A percentile compares a stretch with the other conserved stretches of the same genome.
phyloP scores from a whole-genome alignment of 257 asterid species.

The Hygrophila difformis region DNA sequence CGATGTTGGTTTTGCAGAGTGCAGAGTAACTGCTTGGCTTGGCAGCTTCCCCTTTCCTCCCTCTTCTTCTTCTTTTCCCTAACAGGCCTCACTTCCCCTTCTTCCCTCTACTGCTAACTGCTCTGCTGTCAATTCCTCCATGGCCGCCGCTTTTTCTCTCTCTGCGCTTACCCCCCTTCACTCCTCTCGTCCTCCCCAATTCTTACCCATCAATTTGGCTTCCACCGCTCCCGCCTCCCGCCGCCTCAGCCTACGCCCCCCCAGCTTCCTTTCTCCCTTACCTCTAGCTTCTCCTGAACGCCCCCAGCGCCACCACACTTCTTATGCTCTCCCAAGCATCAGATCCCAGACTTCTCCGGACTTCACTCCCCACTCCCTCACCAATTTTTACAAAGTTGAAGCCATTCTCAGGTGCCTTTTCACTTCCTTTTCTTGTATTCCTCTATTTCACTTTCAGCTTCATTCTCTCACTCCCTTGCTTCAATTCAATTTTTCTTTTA shows the following conservation, averaged over 20 bases:
- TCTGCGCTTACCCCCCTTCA: slow-evolving; percentile 18
- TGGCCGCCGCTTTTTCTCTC: slow-evolving; percentile 28
- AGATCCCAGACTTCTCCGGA: slow-evolving; percentile 49
- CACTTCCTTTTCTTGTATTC: background rate
- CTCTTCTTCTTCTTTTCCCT: no score
- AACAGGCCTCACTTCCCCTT: no score
- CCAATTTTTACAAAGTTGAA: slow-evolving; percentile 81
- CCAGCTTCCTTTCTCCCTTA: no score
- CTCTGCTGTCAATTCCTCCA: slow-evolving; percentile 14
- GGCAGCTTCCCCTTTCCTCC: no score
- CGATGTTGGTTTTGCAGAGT: no score
- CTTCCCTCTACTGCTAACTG: background rate
- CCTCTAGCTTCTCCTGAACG: slow-evolving; percentile 18
- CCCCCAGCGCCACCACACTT: slow-evolving; percentile 13
- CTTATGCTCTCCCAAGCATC: slow-evolving; percentile 28
- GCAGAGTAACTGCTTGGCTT: no score
- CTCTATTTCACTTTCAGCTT: background rate
- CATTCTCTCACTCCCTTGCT: slow-evolving; percentile 8
- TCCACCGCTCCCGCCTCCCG: slow-evolving; percentile 14
- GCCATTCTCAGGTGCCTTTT: slow-evolving; percentile 94
- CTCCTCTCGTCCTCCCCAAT: slow-evolving; percentile 13
- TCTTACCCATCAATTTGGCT: slow-evolving; percentile 22
- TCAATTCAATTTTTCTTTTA: no score
- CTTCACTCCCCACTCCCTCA: no score
- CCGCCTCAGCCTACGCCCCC: slow-evolving; percentile 14